Evolutionary conservation across 2,329 filamentous ascomycete species (phyloP).

Genomic region (Cladophialophora exuberans): DNA sequence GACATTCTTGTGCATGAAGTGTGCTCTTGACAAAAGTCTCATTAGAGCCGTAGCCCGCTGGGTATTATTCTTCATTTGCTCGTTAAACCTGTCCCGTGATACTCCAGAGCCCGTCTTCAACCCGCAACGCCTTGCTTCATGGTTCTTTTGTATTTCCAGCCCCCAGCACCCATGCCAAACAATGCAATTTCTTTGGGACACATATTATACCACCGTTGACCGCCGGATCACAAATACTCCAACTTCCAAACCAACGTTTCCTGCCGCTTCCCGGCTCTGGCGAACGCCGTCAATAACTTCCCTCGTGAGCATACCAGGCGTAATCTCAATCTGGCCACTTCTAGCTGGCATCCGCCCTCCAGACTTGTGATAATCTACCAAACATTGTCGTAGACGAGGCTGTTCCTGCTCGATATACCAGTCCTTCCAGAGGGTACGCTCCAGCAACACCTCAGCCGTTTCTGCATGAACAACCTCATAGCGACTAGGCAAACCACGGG

Average conservation of each 20-base stretch:
- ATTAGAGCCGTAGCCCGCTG: too few relatives aligned
- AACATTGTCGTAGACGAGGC: constrained; percentile 54
- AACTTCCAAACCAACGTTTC: constrained; percentile 48
- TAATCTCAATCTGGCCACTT: constrained; percentile 48
- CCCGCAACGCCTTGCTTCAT: constrained; percentile 23
- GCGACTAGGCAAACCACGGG: constrained; percentile 39
- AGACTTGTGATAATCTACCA: constrained; percentile 35
- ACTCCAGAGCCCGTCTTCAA: constrained; percentile 3
- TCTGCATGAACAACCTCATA: constrained; percentile 55
- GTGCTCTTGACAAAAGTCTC: background rate
- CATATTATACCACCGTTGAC: constrained; percentile 21
- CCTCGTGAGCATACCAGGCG: constrained; percentile 59
- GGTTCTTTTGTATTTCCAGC: constrained; percentile 2
- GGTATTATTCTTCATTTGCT: constrained; percentile 13
- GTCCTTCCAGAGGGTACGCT: constrained; percentile 61
- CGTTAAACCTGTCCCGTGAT: constrained; percentile 18
- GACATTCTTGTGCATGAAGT: background rate
- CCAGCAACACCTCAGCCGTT: constrained; percentile 54
- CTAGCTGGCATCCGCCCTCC: constrained; percentile 40
- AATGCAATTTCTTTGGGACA: constrained; percentile 3
- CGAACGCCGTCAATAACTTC: constrained; percentile 64
- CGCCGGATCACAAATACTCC: constrained; percentile 55
- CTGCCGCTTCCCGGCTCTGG: constrained; percentile 46
- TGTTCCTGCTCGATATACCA: constrained; percentile 70
- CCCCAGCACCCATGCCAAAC: constrained; percentile 1